Percentiles rank a stretch among this genome's conserved stretches.
phyloP scores from a whole-genome alignment of 495 filamentous ascomycete genomes.

The Staphylotrichum tortipilum region DNA sequence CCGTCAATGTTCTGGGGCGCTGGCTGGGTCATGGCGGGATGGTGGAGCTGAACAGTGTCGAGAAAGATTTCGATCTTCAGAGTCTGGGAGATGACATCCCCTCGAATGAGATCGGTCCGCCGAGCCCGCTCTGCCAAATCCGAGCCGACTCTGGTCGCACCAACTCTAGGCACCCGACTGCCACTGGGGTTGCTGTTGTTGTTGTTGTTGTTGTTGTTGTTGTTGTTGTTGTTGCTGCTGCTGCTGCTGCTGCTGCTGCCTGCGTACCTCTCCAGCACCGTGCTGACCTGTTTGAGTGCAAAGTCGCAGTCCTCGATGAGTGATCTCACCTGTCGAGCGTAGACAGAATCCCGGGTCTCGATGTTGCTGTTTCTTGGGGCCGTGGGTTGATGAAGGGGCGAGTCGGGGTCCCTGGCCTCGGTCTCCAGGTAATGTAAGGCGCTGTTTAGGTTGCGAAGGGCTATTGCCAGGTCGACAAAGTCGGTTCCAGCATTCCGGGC shows the following conservation, averaged over 20 bases:
- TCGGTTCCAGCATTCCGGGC: constrained; percentile 31
- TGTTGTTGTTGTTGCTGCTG: no score
- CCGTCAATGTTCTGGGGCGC: constrained; percentile 13
- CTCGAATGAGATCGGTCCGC: constrained; percentile 29
- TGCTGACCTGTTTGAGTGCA: constrained; percentile 38
- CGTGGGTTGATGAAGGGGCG: constrained; percentile 33
- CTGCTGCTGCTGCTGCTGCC: background rate
- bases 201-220: no score
- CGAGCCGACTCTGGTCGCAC: constrained; percentile 15
- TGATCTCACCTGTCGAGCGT: constrained; percentile 32
- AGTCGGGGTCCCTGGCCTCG: constrained; percentile 42
- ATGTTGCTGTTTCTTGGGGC: no score
- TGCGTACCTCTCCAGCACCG: constrained; percentile 34
- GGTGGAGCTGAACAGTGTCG: constrained; percentile 37
- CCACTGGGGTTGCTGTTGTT: background rate
- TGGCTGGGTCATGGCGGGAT: constrained; percentile 28
- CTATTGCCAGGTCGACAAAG: constrained; percentile 26
- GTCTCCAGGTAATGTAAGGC: constrained; percentile 41
- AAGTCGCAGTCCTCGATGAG: constrained; percentile 44
- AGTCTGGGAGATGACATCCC: constrained; percentile 32
- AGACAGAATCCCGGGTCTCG: constrained; percentile 19
- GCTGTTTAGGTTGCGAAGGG: constrained; percentile 37
- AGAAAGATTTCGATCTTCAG: constrained; percentile 39
- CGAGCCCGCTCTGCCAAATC: constrained; percentile 21
- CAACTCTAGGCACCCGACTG: constrained; percentile 7